Evolutionary conservation across 164 flowering plant genomes (phyloP).

Genomic region (Houttuynia cordata): DNA sequence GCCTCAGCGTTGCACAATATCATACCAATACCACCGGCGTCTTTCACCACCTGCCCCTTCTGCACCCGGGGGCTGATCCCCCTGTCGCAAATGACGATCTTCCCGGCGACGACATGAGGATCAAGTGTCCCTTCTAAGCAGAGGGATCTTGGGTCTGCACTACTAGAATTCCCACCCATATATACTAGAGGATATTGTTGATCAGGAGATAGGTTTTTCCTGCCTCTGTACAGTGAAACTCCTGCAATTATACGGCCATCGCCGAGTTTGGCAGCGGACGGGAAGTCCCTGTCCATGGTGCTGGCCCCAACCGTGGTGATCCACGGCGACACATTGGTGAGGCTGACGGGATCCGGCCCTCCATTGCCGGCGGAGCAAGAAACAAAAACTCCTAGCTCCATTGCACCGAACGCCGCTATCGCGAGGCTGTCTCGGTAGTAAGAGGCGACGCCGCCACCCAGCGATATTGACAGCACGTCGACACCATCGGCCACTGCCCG

Average conservation of each 20-base stretch:
- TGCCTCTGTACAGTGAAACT: conserved; percentile 67
- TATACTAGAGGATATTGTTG: conserved; percentile 54
- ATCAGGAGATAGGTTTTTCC: conserved; percentile 18
- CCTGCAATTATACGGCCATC: conserved; percentile 30
- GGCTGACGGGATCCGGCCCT: conserved; percentile 63
- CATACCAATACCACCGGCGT: conserved; percentile 37
- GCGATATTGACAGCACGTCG: conserved; percentile 58
- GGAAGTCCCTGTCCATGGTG: conserved; percentile 84
- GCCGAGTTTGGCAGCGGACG: conserved; percentile 49
- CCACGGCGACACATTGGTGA: conserved; percentile 84
- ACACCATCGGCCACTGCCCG: conserved; percentile 85
- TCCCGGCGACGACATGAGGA: conserved; percentile 22
- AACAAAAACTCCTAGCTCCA: conserved; percentile 82
- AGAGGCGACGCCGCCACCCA: conserved; percentile 64
- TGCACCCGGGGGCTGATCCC: conserved; percentile 22
- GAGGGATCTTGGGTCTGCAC: conserved; percentile 48
- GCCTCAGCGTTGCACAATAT: conserved; percentile 17
- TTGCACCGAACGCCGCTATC: conserved; percentile 71
- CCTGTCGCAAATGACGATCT: conserved; percentile 38
- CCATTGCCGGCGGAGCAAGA: conserved; percentile 90
- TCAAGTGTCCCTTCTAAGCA: conserved; percentile 48
- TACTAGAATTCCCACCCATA: conserved; percentile 46
- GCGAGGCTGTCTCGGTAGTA: conserved; percentile 54
- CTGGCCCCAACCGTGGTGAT: conserved; percentile 84
- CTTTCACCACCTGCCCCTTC: conserved; percentile 29